These are phyloP conservation scores for Fraxinus albicans DNA, from an alignment of 305 asterid genomes.

Conservation along the genomic window DNA sequence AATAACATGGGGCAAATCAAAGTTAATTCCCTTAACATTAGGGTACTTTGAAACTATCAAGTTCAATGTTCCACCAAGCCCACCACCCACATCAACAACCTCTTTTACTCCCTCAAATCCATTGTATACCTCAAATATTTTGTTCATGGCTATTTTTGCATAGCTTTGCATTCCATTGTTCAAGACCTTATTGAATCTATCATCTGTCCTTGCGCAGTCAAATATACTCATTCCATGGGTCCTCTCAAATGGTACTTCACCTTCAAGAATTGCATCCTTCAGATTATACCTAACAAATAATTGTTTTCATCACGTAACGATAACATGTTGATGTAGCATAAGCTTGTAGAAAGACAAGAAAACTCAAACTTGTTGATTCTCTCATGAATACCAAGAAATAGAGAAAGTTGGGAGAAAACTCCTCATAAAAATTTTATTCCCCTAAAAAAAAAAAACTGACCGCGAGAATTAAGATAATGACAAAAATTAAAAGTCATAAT, in stretches of 20 bases:
- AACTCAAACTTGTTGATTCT: too few relatives aligned
- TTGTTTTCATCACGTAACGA: too few relatives aligned
- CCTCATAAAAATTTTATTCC: too few relatives aligned
- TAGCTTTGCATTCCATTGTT: background rate
- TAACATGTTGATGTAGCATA: too few relatives aligned
- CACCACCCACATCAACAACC: constrained; percentile 19
- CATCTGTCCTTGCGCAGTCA: background rate
- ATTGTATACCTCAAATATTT: constrained; percentile 7
- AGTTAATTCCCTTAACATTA: constrained; percentile 7
- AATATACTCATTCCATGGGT: constrained; percentile 17
- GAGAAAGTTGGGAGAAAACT: too few relatives aligned
- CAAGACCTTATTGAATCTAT: constrained; percentile 6
- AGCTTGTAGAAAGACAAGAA: too few relatives aligned
- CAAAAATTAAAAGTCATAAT: too few relatives aligned
- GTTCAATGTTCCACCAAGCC: background rate
- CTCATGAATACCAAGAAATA: too few relatives aligned
- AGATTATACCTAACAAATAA: background rate
- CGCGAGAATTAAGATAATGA: too few relatives aligned
- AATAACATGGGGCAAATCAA: background rate
- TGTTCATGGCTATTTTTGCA: background rate
- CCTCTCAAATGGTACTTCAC: constrained; percentile 11
- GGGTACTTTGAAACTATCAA: constrained; percentile 6
- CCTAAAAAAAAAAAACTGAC: too few relatives aligned
- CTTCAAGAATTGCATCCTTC: constrained; percentile 6
- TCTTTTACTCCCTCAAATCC: constrained; percentile 1